Percentiles rank a stretch among this genome's conserved stretches.
Evolutionary conservation across 2,329 filamentous ascomycete genomes (phyloP).

Genomic region (Lomentospora prolificans): DNA sequence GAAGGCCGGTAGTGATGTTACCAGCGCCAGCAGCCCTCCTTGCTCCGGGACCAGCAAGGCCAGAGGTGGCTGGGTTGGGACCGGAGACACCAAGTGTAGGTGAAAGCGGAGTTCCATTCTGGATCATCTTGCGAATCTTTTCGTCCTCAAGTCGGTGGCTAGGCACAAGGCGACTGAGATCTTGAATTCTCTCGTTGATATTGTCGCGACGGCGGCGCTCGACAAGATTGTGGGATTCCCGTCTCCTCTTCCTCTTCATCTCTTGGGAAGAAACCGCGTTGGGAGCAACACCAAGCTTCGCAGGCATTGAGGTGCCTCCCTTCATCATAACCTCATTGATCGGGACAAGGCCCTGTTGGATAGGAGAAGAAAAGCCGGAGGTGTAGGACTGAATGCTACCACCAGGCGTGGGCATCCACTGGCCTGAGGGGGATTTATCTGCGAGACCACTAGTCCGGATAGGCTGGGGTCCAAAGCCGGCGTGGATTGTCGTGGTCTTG

Average conservation of each 20-base stretch:
- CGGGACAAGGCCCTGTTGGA: slow-evolving; percentile 58
- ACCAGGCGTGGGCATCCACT: slow-evolving; percentile 81
- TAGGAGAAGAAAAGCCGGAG: slow-evolving; percentile 79
- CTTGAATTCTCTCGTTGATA: slow-evolving; percentile 97
- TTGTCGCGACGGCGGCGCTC: slow-evolving; percentile 92
- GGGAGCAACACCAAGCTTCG: slow-evolving; percentile 59
- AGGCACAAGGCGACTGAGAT: slow-evolving; percentile 87
- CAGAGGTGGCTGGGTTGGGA: slow-evolving; percentile 72
- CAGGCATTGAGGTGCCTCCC: slow-evolving; percentile 78
- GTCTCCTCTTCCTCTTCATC: slow-evolving; percentile 80
- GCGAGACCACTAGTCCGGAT: slow-evolving; percentile 63
- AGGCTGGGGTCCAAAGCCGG: slow-evolving; percentile 65
- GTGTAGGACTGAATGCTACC: slow-evolving; percentile 75
- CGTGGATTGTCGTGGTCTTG: slow-evolving; percentile 68
- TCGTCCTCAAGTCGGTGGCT: slow-evolving; percentile 90
- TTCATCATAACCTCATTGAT: slow-evolving; percentile 86
- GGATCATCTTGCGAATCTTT: slow-evolving; percentile 88
- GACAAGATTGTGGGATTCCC: slow-evolving; percentile 93
- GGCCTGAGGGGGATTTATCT: slow-evolving; percentile 75
- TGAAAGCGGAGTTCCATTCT: slow-evolving; percentile 83
- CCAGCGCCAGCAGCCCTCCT: slow-evolving; percentile 65
- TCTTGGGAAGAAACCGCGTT: slow-evolving; percentile 67
- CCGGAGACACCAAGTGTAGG: slow-evolving; percentile 64
- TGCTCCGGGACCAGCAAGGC: slow-evolving; percentile 75
- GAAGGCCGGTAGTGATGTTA: slow-evolving; percentile 85